phyloP scores from a whole-genome alignment of 345 rosid genomes.

The Salix suchowensis region DNA sequence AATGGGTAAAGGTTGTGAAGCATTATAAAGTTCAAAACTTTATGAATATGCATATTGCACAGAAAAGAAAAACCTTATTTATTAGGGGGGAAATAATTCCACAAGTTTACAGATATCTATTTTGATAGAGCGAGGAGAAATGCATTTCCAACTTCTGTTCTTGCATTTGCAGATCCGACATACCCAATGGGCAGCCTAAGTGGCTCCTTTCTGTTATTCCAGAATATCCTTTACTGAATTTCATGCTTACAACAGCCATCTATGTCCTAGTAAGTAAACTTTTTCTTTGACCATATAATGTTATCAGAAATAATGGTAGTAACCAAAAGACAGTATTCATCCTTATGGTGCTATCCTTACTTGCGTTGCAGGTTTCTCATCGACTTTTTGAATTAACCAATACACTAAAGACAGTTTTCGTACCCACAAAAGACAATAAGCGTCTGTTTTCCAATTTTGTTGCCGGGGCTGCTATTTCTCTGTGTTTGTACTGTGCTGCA shows the following conservation, averaged over 20 bases:
- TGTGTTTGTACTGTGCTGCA: constrained; percentile 55
- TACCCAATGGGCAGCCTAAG: constrained; percentile 93
- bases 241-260: constrained; percentile 90
- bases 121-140: not conserved
- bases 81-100: not conserved
- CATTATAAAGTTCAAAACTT: not conserved
- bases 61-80: not conserved
- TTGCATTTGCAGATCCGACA: constrained; percentile 54
- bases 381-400: constrained; percentile 81
- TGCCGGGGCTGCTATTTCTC: constrained; percentile 58
- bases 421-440: constrained; percentile 71
- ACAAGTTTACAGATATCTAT: not conserved
- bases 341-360: constrained; percentile 3
- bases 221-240: constrained; percentile 82
- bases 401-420: constrained; percentile 58
- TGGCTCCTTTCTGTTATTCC: constrained; percentile 96
- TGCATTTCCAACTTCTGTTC: constrained; percentile 1
- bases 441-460: constrained; percentile 55
- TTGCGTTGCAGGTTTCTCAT: constrained; percentile 60
- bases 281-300: not conserved
- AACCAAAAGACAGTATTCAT: not conserved
- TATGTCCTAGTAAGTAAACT: constrained; percentile 61
- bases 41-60: not conserved
- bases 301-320: not conserved
- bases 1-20: not conserved